Evolutionary conservation across 2,329 filamentous ascomycete genomes (phyloP).

Genomic region (Cordyceps cicadae): DNA sequence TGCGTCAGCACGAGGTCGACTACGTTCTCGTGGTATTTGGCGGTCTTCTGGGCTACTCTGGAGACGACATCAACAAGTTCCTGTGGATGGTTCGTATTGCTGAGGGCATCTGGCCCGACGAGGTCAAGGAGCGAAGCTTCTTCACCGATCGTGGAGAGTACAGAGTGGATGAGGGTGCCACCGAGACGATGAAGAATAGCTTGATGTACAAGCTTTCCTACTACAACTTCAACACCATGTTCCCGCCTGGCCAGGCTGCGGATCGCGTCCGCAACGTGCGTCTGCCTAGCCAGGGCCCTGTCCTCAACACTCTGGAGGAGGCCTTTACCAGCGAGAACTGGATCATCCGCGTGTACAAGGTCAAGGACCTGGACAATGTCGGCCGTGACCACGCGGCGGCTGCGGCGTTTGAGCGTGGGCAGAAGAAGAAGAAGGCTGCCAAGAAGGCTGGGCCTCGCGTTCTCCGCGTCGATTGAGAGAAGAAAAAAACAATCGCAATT

Average conservation of each 20-base stretch:
- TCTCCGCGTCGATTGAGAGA: constrained; percentile 56
- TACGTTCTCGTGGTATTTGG: constrained; percentile 98
- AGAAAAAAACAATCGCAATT: neutral
- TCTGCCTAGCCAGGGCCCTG: constrained; percentile 75
- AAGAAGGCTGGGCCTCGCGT: constrained; percentile 67
- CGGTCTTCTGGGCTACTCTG: constrained; percentile 90
- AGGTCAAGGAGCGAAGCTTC: constrained; percentile 94
- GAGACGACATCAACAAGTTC: constrained; percentile 99
- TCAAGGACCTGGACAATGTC: constrained; percentile 96
- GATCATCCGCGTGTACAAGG: constrained; percentile 99
- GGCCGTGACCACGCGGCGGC: constrained; percentile 73
- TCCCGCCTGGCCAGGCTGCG: constrained; percentile 80
- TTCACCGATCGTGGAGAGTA: constrained; percentile 94
- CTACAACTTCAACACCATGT: constrained; percentile 90
- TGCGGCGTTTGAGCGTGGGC: constrained; percentile 65
- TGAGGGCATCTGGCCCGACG: constrained; percentile 99
- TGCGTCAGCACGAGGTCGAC: constrained; percentile 96
- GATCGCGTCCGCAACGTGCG: constrained; percentile 80
- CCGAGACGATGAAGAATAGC: constrained; percentile 97
- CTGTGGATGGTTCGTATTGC: constrained; percentile 99
- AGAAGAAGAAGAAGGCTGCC: constrained; percentile 70
- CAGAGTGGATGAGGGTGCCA: constrained; percentile 84
- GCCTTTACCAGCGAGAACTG: constrained; percentile 99
- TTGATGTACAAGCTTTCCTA: constrained; percentile 99
- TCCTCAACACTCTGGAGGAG: constrained; percentile 85